These are phyloP conservation scores for Bullera alba DNA, from an alignment of 768 basidiomycete species.

Conservation along the genomic window DNA sequence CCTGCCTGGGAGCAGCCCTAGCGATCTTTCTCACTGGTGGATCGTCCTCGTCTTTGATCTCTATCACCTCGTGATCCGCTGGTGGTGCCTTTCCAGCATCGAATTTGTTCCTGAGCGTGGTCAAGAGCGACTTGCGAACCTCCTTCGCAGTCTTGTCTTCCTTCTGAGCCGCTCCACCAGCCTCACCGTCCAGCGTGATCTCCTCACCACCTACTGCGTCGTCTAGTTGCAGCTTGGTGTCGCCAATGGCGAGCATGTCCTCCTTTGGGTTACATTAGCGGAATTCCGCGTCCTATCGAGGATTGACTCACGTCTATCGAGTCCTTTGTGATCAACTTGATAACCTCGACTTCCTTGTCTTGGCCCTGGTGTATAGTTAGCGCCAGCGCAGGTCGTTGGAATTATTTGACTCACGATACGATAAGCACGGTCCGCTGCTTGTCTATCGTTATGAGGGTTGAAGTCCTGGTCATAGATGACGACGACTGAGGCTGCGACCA, in stretches of 20 bases:
- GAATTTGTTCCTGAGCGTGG: constrained; percentile 72
- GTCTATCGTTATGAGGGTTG: constrained; percentile 85
- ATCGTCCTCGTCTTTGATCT: not conserved
- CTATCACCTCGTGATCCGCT: not conserved
- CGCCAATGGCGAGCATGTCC: constrained; percentile 82
- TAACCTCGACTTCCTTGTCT: constrained; percentile 76
- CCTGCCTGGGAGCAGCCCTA: constrained; percentile 15
- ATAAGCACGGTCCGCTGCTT: constrained; percentile 95
- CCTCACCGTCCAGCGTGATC: constrained; percentile 54
- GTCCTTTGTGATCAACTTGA: constrained; percentile 82
- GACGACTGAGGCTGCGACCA: constrained; percentile 91
- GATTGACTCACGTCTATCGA: constrained; percentile 71
- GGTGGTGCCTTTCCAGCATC: constrained; percentile 49
- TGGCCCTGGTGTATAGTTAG: constrained; percentile 35
- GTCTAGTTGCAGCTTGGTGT: constrained; percentile 84
- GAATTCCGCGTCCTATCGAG: not conserved
- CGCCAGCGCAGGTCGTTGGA: not conserved
- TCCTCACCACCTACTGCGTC: constrained; percentile 80
- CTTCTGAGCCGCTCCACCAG: constrained; percentile 52
- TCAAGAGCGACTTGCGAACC: constrained; percentile 81
- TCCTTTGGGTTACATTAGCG: constrained; percentile 49
- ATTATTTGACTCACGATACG: constrained; percentile 58
- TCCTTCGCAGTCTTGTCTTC: constrained; percentile 64
- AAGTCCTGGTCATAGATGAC: constrained; percentile 96
- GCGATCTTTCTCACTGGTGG: constrained; percentile 24